phyloP scores from a whole-genome alignment of 768 basidiomycete genomes.

The Kwoniella bestiolae region DNA sequence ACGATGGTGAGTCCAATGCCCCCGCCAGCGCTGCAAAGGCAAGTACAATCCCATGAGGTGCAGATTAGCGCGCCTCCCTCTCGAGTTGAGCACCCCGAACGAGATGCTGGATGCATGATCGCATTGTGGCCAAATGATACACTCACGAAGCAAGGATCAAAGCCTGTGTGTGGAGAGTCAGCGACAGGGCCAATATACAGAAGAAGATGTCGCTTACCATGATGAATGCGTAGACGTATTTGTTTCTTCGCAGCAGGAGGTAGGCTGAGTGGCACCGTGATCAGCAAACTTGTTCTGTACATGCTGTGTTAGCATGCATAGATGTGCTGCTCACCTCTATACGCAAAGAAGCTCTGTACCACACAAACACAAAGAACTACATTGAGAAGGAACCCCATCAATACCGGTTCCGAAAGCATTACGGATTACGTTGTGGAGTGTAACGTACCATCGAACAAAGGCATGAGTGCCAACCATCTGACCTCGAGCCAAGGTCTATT shows the following conservation, averaged over 20 bases:
- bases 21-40: slow-evolving; percentile 31
- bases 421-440: neutral
- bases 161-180: slow-evolving; percentile 1
- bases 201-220: neutral
- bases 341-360: slow-evolving; percentile 14
- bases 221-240: slow-evolving; percentile 5
- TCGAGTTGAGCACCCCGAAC: no score
- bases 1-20: slow-evolving; percentile 37
- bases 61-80: no score
- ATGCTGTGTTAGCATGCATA: neutral
- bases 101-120: no score
- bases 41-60: no score
- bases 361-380: slow-evolving; percentile 5
- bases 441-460: slow-evolving; percentile 10
- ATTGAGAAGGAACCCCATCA: neutral
- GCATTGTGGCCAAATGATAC: neutral
- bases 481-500: slow-evolving; percentile 15
- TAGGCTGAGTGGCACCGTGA: neutral
- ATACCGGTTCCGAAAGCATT: neutral
- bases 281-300: neutral
- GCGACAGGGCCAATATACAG: neutral
- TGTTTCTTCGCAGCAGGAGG: slow-evolving; percentile 6
- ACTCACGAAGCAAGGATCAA: slow-evolving; percentile 36
- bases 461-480: slow-evolving; percentile 12
- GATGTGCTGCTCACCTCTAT: slow-evolving; percentile 7